Percentiles rank a stretch among this genome's conserved stretches.
Conservation (phyloP, 805 yeast genomes). For the Ogataea zsoltii region DNA sequence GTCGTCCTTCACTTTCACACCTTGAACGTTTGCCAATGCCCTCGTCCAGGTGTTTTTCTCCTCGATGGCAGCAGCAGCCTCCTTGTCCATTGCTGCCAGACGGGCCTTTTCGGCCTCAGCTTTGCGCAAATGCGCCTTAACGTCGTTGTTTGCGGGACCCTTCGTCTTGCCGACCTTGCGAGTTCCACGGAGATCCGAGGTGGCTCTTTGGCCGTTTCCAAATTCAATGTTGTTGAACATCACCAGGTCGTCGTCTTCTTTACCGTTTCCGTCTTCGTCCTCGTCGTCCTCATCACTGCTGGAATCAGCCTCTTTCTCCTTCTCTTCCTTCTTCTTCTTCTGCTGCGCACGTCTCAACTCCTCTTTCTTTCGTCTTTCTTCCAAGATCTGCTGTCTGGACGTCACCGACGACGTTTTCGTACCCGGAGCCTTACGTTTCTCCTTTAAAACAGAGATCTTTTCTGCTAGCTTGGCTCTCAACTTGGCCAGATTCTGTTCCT, state of each 20-base stretch:
- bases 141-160: constrained; percentile 85
- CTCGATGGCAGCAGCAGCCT: constrained; percentile 56
- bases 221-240: constrained; percentile 82
- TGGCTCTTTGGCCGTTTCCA: constrained; percentile 75
- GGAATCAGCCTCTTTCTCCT: constrained; percentile 37
- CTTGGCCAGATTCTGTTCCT: constrained; percentile 57
- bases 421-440: constrained; percentile 91
- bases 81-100: constrained; percentile 56
- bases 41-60: constrained; percentile 85
- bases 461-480: constrained; percentile 77
- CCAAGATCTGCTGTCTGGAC: constrained; percentile 78
- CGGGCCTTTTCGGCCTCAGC: constrained; percentile 74
- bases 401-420: constrained; percentile 80
- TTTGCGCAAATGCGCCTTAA: constrained; percentile 76
- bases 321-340: constrained; percentile 36
- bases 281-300: constrained; percentile 39
- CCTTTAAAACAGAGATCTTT: constrained; percentile 68
- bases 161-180: constrained; percentile 64
- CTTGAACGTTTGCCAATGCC: constrained; percentile 85
- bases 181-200: constrained; percentile 64
- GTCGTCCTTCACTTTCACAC: constrained; percentile 84
- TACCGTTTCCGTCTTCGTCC: constrained; percentile 36
- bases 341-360: constrained; percentile 37
- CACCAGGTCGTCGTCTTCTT: constrained; percentile 42
- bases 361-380: constrained; percentile 55